Conservation (phyloP, 2,329 filamentous ascomycete species). For the Colletotrichum theobromicola region DNA sequence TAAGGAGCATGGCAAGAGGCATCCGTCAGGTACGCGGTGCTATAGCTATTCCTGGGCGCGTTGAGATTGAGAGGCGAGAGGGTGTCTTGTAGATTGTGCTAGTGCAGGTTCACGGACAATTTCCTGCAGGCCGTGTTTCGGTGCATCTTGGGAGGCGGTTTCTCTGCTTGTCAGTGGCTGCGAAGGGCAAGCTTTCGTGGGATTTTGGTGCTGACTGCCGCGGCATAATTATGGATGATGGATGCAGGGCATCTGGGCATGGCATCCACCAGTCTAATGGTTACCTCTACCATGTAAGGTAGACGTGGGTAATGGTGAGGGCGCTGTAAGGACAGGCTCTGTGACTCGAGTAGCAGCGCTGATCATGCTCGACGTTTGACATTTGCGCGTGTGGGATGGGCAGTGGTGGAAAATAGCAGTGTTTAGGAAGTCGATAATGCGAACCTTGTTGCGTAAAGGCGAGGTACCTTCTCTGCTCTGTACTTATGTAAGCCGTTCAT, state of each 20-base stretch:
- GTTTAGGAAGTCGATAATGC: constrained; percentile 5
- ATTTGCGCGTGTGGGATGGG: background rate
- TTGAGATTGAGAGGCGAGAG: background rate
- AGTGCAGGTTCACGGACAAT: constrained; percentile 15
- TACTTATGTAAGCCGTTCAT: constrained; percentile 3
- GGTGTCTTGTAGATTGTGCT: constrained; percentile 11
- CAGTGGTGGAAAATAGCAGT: background rate
- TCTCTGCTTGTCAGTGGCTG: background rate
- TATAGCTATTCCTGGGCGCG: background rate
- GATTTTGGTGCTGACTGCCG: background rate
- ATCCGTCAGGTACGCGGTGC: background rate
- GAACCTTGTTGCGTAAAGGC: constrained; percentile 7
- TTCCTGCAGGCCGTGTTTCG: constrained; percentile 12
- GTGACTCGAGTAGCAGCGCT: background rate
- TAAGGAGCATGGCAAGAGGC: too few species aligned
- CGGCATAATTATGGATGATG: background rate
- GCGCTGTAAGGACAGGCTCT: background rate
- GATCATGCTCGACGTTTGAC: constrained; percentile 9
- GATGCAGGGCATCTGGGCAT: background rate
- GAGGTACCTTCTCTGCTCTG: background rate
- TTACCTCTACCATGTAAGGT: too few species aligned
- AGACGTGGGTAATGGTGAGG: background rate
- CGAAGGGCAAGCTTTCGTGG: background rate
- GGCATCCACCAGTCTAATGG: background rate
- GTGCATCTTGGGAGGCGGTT: background rate